Evolutionary conservation across 2,329 filamentous ascomycete species (phyloP).

Genomic region (Ophiostoma sp.): DNA sequence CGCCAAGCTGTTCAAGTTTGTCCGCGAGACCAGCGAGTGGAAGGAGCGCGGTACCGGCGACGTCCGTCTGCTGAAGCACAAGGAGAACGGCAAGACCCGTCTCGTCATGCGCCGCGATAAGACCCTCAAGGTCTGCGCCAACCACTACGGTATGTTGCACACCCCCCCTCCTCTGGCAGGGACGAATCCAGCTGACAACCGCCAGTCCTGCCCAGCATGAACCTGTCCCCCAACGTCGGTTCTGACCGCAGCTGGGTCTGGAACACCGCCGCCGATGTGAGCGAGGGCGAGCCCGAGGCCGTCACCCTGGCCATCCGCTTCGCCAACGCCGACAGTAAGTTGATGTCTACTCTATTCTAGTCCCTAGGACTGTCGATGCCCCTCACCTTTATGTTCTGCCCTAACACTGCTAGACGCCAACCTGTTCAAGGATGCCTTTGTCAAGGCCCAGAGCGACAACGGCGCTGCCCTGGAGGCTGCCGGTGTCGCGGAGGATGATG

Average conservation of each 20-base stretch:
- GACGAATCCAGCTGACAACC: not conserved
- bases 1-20: conserved; percentile 98
- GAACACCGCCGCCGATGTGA: conserved; percentile 96
- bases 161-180: too few relatives aligned
- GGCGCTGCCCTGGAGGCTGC: conserved; percentile 66
- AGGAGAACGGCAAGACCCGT: conserved; percentile 95
- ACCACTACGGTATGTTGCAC: conserved; percentile 77
- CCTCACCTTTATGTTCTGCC: not conserved
- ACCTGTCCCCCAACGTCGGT: conserved; percentile 94
- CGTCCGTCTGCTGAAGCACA: conserved; percentile 94
- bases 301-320: conserved; percentile 95
- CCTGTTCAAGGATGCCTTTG: conserved; percentile 93
- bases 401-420: conserved; percentile 68
- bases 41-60: conserved; percentile 98
- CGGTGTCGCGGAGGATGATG: conserved; percentile 24
- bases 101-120: conserved; percentile 99
- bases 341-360: not conserved
- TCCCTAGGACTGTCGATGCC: too few relatives aligned
- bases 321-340: conserved; percentile 92
- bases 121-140: conserved; percentile 99
- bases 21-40: conserved; percentile 88
- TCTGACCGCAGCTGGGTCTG: conserved; percentile 99
- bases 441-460: conserved; percentile 95
- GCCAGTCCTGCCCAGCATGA: conserved; percentile 94
- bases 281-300: conserved; percentile 94